Conservation (phyloP, 2,329 filamentous ascomycete species). For the Phoma sp. region DNA sequence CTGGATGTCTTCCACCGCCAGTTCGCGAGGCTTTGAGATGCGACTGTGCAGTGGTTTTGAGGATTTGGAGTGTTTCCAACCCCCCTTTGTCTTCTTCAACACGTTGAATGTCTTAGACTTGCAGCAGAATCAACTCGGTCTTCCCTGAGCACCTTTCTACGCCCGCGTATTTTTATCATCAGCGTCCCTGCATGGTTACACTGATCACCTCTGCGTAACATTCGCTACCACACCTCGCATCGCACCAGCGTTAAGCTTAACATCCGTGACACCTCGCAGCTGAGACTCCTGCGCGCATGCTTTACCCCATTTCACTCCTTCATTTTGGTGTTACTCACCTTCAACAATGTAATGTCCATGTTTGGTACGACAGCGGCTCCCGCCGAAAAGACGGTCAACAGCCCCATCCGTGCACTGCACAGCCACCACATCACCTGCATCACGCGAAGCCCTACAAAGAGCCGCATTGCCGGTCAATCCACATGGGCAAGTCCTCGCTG, state of each 20-base stretch:
- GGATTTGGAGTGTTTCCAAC: neutral
- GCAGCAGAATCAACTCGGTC: too few relatives aligned
- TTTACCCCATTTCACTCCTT: too few relatives aligned
- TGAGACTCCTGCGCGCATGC: neutral
- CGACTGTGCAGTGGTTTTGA: neutral
- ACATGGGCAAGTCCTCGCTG: slow-evolving; percentile 1
- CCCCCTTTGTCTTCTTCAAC: neutral
- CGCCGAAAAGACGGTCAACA: slow-evolving; percentile 13
- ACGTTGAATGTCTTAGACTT: neutral
- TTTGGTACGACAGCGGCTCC: slow-evolving; percentile 16
- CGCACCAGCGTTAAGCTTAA: slow-evolving; percentile 8
- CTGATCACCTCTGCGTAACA: slow-evolving; percentile 7
- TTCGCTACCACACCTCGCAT: slow-evolving; percentile 7
- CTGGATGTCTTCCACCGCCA: slow-evolving; percentile 12
- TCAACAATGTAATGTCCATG: neutral
- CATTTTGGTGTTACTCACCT: too few relatives aligned
- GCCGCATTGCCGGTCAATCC: slow-evolving; percentile 18
- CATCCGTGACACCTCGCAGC: neutral
- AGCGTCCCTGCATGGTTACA: slow-evolving; percentile 6
- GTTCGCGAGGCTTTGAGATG: neutral
- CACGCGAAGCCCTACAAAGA: slow-evolving; percentile 10
- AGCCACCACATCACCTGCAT: slow-evolving; percentile 18
- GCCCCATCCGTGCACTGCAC: slow-evolving; percentile 14
- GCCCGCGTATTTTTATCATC: slow-evolving; percentile 8
- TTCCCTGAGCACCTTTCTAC: neutral